Conservation (phyloP, 768 basidiomycete genomes). For the Lyophyllum shimeji region DNA sequence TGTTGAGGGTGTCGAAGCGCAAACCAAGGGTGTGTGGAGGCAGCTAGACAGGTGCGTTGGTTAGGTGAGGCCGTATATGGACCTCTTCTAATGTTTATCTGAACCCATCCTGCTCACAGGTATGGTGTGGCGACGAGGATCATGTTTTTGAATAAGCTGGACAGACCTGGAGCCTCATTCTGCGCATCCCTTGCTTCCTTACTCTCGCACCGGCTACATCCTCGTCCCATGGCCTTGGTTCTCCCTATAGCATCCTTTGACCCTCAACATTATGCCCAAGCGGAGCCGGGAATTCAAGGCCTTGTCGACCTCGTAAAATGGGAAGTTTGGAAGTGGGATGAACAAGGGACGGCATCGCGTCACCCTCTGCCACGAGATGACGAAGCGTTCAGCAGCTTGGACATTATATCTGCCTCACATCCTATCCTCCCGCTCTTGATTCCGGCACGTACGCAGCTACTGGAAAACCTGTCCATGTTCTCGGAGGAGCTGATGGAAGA, state of each 20-base stretch:
- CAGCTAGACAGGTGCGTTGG: conserved; percentile 75
- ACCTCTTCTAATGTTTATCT: neutral
- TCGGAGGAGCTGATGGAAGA: conserved; percentile 80
- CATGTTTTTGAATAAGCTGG: conserved; percentile 86
- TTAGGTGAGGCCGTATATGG: conserved; percentile 26
- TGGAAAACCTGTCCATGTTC: conserved; percentile 80
- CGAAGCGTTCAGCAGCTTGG: conserved; percentile 39
- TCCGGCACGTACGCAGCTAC: conserved; percentile 63
- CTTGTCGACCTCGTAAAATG: conserved; percentile 82
- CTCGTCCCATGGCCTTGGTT: conserved; percentile 65
- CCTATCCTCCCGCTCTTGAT: conserved; percentile 69
- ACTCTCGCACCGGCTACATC: conserved; percentile 72
- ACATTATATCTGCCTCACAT: conserved; percentile 55
- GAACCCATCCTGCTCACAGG: conserved; percentile 33
- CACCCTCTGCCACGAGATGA: conserved; percentile 52
- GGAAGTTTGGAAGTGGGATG: conserved; percentile 77
- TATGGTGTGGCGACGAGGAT: conserved; percentile 79
- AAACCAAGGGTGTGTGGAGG: conserved; percentile 87
- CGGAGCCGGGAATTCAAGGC: conserved; percentile 84
- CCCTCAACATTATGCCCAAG: conserved; percentile 59
- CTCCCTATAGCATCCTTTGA: conserved; percentile 82
- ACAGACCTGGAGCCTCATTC: conserved; percentile 84
- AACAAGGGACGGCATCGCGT: conserved; percentile 42
- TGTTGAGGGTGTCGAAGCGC: conserved; percentile 89
- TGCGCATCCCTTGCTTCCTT: conserved; percentile 69